Conservation (phyloP, 1,284 basidiomycete genomes). For the Moniliella sp. region DNA sequence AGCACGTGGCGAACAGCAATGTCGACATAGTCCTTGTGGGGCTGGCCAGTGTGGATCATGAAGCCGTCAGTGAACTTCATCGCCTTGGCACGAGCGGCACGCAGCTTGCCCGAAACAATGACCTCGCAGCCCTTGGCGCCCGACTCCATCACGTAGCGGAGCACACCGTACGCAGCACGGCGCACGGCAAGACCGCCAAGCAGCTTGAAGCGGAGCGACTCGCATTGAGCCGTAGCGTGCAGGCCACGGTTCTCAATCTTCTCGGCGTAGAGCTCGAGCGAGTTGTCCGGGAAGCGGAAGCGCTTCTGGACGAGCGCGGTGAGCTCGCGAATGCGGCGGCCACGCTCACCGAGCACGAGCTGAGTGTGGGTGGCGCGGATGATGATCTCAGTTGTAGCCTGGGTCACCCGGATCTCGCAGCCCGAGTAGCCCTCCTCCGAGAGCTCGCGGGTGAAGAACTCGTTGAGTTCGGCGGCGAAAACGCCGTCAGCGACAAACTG, state of each 20-base stretch:
- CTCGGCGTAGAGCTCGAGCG: constrained; percentile 96
- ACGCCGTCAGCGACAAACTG: constrained; percentile 97
- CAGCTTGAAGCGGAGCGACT: constrained; percentile 94
- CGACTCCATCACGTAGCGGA: constrained; percentile 99
- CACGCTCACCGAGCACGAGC: constrained; percentile 98
- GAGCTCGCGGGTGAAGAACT: constrained; percentile 93
- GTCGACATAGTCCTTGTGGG: constrained; percentile 85
- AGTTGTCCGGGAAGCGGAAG: constrained; percentile 88
- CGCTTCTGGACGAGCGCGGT: constrained; percentile 96
- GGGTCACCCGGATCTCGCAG: constrained; percentile 97
- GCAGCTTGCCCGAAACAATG: constrained; percentile 95
- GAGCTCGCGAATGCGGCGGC: constrained; percentile 93
- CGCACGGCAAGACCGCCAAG: constrained; percentile 97
- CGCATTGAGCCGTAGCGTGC: constrained; percentile 94
- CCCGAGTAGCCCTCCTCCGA: constrained; percentile 99
- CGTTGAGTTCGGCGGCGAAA: constrained; percentile 87
- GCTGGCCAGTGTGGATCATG: constrained; percentile 99
- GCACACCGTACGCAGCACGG: constrained; percentile 97
- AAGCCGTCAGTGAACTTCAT: constrained; percentile 99
- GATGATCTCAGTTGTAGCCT: constrained; percentile 98
- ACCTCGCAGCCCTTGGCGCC: constrained; percentile 99
- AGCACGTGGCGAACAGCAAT: constrained; percentile 94
- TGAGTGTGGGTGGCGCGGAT: constrained; percentile 98
- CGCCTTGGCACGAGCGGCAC: constrained; percentile 95
- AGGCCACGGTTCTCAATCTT: constrained; percentile 98